Evolutionary conservation across 768 basidiomycete genomes (phyloP).

Genomic region (Boletus rubropictus): DNA sequence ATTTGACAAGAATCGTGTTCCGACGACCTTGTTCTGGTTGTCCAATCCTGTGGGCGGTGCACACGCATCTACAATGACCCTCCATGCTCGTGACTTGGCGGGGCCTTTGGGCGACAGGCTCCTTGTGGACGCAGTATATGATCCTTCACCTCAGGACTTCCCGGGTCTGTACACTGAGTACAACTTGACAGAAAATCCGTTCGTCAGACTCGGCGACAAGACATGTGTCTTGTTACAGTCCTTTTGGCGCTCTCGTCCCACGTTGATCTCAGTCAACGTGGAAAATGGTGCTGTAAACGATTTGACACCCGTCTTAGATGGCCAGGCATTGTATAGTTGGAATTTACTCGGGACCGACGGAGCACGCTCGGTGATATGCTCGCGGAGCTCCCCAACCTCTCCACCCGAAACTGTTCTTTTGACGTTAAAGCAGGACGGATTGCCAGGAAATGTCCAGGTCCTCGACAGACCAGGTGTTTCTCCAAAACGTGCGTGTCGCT

Average conservation of each 20-base stretch:
- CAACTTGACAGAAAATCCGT: conserved; percentile 40
- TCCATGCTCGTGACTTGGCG: conserved; percentile 41
- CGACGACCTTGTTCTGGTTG: conserved; percentile 44
- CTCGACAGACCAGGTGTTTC: conserved; percentile 41
- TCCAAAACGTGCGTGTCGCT: conserved; percentile 31
- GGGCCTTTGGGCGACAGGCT: conserved; percentile 9
- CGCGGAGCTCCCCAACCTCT: conserved; percentile 42
- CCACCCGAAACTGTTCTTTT: conserved; percentile 50
- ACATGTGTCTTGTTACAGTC: conserved; percentile 18
- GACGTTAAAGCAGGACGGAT: conserved; percentile 24
- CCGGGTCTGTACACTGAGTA: conserved; percentile 58
- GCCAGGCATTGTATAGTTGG: conserved; percentile 43
- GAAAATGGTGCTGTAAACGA: conserved; percentile 38
- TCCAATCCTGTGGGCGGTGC: conserved; percentile 52
- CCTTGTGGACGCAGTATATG: conserved; percentile 40
- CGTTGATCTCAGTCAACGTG: conserved; percentile 43
- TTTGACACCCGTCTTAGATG: conserved; percentile 10
- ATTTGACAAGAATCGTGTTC: conserved; percentile 16
- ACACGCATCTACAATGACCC: conserved; percentile 49
- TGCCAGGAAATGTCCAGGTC: conserved; percentile 30
- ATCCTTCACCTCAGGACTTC: conserved; percentile 39
- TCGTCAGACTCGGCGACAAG: conserved; percentile 26
- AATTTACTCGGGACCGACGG: conserved; percentile 48
- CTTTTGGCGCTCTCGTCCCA: conserved; percentile 49
- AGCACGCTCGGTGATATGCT: conserved; percentile 38